phyloP scores from a whole-genome alignment of 495 filamentous ascomycete genomes.

The Penicillium atrosanguineum region DNA sequence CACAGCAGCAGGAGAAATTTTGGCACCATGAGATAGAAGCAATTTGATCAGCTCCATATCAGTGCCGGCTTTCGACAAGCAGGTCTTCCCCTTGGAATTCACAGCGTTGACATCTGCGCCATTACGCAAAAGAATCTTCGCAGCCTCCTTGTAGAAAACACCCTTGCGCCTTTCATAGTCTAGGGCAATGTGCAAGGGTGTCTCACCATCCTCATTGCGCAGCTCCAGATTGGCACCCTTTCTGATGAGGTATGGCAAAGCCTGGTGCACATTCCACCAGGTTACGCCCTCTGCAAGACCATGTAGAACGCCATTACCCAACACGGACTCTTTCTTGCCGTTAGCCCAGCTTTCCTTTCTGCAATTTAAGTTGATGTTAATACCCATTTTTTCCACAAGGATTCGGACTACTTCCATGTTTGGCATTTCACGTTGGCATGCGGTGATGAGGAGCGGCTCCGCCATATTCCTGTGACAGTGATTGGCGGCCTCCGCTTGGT shows the following conservation, averaged over 20 bases:
- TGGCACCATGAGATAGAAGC: conserved; percentile 13
- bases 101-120: conserved; percentile 27
- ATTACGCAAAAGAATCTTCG: conserved; percentile 20
- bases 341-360: not conserved
- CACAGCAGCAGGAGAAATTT: conserved; percentile 2
- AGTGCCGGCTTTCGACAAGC: conserved; percentile 13
- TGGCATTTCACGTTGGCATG: conserved; percentile 12
- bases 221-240: conserved; percentile 16
- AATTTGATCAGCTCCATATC: conserved; percentile 11
- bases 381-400: conserved; percentile 13
- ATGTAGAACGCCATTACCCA: conserved; percentile 8
- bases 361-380: conserved; percentile 4
- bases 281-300: conserved; percentile 7
- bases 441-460: conserved; percentile 9
- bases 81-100: conserved; percentile 14
- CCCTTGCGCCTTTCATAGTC: not conserved
- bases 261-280: conserved; percentile 21
- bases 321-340: not conserved
- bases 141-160: conserved; percentile 13
- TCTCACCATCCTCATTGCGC: conserved; percentile 8
- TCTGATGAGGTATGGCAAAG: conserved; percentile 18
- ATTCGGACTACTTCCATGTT: conserved; percentile 16
- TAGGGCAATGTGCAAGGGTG: conserved; percentile 13
- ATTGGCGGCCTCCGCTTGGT: not conserved
- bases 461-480: not conserved